Conservation (phyloP, 1,139 yeast species). For the Debaryomyces nepalensis region DNA sequence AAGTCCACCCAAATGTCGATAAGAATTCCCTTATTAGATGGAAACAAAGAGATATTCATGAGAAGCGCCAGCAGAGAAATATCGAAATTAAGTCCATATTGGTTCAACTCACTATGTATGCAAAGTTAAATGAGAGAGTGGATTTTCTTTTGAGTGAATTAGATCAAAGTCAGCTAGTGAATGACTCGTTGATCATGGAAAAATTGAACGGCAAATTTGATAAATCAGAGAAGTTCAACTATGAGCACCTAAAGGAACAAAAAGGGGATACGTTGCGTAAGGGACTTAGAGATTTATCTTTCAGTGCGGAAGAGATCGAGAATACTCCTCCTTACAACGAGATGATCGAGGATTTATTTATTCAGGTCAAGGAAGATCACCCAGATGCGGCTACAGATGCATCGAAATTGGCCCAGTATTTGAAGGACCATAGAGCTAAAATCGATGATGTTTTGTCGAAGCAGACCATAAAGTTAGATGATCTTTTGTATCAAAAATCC, state of each 20-base stretch:
- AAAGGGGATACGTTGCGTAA: slow-evolving; percentile 46
- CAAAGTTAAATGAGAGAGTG: slow-evolving; percentile 71
- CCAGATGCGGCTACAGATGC: slow-evolving; percentile 52
- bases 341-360: slow-evolving; percentile 87
- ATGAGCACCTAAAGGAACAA: slow-evolving; percentile 38
- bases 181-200: slow-evolving; percentile 42
- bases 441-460: slow-evolving; percentile 66
- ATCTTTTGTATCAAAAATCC: slow-evolving; percentile 71
- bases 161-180: slow-evolving; percentile 45
- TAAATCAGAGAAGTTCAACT: slow-evolving; percentile 55
- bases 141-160: slow-evolving; percentile 57
- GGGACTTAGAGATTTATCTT: slow-evolving; percentile 47
- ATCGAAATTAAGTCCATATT: slow-evolving; percentile 74
- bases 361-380: slow-evolving; percentile 66
- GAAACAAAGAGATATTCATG: slow-evolving; percentile 98
- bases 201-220: slow-evolving; percentile 58
- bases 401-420: slow-evolving; percentile 42
- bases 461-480: slow-evolving; percentile 64
- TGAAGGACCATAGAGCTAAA: slow-evolving; percentile 69
- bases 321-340: slow-evolving; percentile 85
- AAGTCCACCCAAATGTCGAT: slow-evolving; percentile 98
- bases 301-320: slow-evolving; percentile 56
- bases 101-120: slow-evolving; percentile 77
- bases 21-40: slow-evolving; percentile 89
- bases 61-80: slow-evolving; percentile 82